phyloP scores from a whole-genome alignment of 2,329 filamentous ascomycete species.

The Diaporthe sp. region DNA sequence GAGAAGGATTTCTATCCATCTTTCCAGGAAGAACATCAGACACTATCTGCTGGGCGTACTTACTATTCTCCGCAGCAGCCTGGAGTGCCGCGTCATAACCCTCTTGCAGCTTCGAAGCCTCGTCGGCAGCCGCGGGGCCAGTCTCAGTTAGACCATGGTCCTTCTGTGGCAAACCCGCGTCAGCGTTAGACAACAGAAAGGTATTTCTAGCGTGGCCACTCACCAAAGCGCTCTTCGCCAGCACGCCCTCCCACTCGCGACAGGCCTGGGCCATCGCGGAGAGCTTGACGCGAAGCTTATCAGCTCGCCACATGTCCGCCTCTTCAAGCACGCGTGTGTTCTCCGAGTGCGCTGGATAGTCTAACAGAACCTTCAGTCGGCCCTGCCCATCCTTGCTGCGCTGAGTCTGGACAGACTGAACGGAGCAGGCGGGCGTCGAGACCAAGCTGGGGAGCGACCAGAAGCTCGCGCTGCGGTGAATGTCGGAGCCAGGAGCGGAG shows the following conservation, averaged over 20 bases:
- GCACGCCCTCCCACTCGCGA: not conserved
- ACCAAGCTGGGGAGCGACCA: constrained; percentile 30
- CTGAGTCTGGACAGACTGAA: constrained; percentile 25
- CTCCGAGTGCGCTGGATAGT: not conserved
- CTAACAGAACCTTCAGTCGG: not conserved
- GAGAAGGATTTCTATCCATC: too few relatives aligned
- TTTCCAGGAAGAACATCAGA: not conserved
- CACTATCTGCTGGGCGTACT: not conserved
- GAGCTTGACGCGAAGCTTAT: constrained; percentile 19
- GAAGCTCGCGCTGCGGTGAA: constrained; percentile 27
- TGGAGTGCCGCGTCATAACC: not conserved
- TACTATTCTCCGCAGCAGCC: constrained; percentile 12
- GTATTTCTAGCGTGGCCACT: not conserved
- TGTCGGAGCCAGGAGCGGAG: constrained; percentile 24
- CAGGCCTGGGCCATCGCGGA: constrained; percentile 20
- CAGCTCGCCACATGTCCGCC: constrained; percentile 7
- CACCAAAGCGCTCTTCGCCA: not conserved
- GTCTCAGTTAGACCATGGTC: not conserved
- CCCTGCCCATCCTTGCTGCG: not conserved
- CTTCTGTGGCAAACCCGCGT: not conserved
- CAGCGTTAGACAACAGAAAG: not conserved
- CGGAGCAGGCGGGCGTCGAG: constrained; percentile 17
- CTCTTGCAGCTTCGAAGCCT: not conserved
- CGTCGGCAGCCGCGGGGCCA: not conserved
- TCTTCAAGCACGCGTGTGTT: constrained; percentile 5